Evolutionary conservation across 2,329 filamentous ascomycete genomes (phyloP).

Genomic region (Tympanopsis confertula): DNA sequence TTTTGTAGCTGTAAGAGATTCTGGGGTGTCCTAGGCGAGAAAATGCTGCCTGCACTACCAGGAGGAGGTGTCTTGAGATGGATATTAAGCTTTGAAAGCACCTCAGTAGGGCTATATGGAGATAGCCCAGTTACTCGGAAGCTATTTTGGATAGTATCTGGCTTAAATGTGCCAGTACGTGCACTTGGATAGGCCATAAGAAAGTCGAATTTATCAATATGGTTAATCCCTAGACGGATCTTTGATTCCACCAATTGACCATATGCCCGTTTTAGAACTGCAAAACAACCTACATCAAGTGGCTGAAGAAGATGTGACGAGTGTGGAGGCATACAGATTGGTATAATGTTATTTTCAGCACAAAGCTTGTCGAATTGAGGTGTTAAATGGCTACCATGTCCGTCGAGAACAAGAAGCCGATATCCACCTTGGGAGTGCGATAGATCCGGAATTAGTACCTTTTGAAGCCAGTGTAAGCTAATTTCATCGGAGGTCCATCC

Average conservation of each 20-base stretch:
- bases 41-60: no score
- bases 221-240: slow-evolving; percentile 8
- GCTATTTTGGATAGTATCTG: neutral
- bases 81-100: neutral
- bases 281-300: slow-evolving; percentile 18
- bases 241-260: slow-evolving; percentile 9
- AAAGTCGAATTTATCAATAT: slow-evolving; percentile 12
- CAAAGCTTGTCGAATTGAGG: slow-evolving; percentile 16
- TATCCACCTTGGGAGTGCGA: slow-evolving; percentile 8
- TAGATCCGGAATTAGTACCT: slow-evolving; percentile 15
- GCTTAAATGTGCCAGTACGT: neutral
- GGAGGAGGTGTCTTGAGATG: neutral
- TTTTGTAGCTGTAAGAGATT: no score
- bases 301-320: slow-evolving; percentile 20
- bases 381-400: slow-evolving; percentile 16
- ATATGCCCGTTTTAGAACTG: slow-evolving; percentile 15
- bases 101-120: neutral
- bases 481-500: slow-evolving; percentile 17
- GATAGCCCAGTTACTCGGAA: neutral
- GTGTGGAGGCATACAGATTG: slow-evolving; percentile 17
- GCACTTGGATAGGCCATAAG: slow-evolving; percentile 7
- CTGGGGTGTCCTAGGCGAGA: no score
- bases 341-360: slow-evolving; percentile 15
- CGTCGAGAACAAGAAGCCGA: slow-evolving; percentile 19
- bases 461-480: slow-evolving; percentile 14